Evolutionary conservation across 495 filamentous ascomycete species (phyloP).

Genomic region (Daldinia childiae): DNA sequence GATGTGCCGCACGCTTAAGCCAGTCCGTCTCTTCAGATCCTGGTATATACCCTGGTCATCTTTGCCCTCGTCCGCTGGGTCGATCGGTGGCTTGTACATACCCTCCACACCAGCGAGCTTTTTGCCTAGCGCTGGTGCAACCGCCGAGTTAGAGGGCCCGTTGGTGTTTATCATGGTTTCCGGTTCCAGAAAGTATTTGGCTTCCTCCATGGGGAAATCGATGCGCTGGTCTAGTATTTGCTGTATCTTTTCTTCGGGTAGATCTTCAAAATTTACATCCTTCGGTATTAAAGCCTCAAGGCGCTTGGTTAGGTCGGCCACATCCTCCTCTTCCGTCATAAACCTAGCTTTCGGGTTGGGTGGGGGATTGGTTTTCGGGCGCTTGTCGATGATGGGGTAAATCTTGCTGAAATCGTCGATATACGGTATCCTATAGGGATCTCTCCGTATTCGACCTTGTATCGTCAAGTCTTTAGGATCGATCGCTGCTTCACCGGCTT

Average conservation of each 20-base stretch:
- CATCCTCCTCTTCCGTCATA: conserved; percentile 66
- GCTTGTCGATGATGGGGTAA: conserved; percentile 77
- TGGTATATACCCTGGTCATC: conserved; percentile 56
- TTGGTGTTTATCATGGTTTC: conserved; percentile 50
- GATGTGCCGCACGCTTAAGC: conserved; percentile 68
- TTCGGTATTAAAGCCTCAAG: conserved; percentile 62
- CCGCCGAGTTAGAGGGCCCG: conserved; percentile 49
- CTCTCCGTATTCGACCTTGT: conserved; percentile 72
- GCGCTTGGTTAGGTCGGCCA: conserved; percentile 65
- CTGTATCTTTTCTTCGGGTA: conserved; percentile 37
- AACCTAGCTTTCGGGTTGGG: conserved; percentile 67
- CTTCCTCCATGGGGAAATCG: conserved; percentile 34
- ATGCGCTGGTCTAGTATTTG: conserved; percentile 35
- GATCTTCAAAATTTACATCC: conserved; percentile 52
- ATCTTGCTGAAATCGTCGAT: conserved; percentile 84
- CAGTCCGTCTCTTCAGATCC: conserved; percentile 72
- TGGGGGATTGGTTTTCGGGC: conserved; percentile 44
- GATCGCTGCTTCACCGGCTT: conserved; percentile 86
- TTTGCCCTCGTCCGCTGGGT: conserved; percentile 53
- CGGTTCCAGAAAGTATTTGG: conserved; percentile 55
- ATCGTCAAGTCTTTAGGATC: conserved; percentile 77
- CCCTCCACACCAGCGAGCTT: conserved; percentile 57
- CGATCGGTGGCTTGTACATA: conserved; percentile 58
- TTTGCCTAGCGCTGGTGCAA: conserved; percentile 55
- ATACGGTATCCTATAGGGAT: conserved; percentile 78